Base-by-base conservation (phyloP, 805 yeast genomes). In the Cephaloascus albidus region DNA sequence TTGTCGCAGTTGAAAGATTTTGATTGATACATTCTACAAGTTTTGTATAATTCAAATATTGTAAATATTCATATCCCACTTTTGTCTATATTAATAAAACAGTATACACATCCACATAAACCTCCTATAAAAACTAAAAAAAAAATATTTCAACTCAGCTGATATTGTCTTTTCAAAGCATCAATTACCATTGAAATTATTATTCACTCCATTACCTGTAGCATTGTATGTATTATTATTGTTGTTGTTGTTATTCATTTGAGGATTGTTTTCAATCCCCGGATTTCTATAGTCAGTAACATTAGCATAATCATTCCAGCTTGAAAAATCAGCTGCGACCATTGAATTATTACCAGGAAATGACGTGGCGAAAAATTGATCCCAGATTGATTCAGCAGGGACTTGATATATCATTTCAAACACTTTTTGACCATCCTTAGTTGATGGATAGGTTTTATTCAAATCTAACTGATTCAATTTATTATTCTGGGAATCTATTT, bases 301-400 rank as follows among this genome's bases (percentile, higher is more conserved):
- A n/a, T n/a, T n/a, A n/a, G n/a, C n/a, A n/a, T n/a, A n/a, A n/a
- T n/a, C n/a, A n/a, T n/a, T n/a, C n/a, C n/a, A n/a, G n/a, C n/a
- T n/a, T n/a, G n/a, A n/a, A n/a, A n/a, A n/a, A n/a, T n/a, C n/a
- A n/a, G n/a, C 12, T 23, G 28, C 12, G 28, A 23, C 12, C 28
- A 6, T 23, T 23, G 28, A 12, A 12, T 23, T 23, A 12, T 23
- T 23, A 12, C 28, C 28, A 6, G 6, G 28, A 12, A 8, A 23
- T 8, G 28, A 23, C 10, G 28, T 43, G 3, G 72, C 59, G 51
- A 78, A 76, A 46, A 75, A 74, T 46, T 77, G 83, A 38, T 78
- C 85, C 84, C 86, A 80, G 27, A 81, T 78, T 19, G 78, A 65
- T 40, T 80, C 86, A 2, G 76, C 70, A 3, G 83, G 79, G 36